Evolutionary conservation across 1,139 yeast genomes (phyloP).

Genomic region (Candida mesenterica): DNA sequence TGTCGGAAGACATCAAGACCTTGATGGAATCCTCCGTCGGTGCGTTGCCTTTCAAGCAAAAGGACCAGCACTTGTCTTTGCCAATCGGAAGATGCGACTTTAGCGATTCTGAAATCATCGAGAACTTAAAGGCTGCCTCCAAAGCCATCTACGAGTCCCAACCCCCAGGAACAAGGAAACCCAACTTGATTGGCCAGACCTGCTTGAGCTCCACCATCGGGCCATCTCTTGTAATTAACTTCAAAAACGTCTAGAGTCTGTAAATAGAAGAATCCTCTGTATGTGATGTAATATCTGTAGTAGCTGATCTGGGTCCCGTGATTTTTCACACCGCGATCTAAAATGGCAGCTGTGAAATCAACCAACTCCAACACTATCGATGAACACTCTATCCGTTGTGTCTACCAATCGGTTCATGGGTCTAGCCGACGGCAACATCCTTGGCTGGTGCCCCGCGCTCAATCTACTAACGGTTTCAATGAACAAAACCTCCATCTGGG

Average conservation of each 20-base stretch:
- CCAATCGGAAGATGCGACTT: slow-evolving; percentile 81
- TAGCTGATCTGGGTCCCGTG: too few relatives aligned
- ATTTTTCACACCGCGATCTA: too few relatives aligned
- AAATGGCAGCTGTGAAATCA: too few relatives aligned
- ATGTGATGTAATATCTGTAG: too few relatives aligned
- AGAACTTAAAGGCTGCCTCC: slow-evolving; percentile 70
- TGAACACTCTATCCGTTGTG: neutral
- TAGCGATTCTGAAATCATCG: slow-evolving; percentile 71
- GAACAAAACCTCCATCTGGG: slow-evolving; percentile 49
- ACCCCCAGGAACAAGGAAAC: slow-evolving; percentile 59
- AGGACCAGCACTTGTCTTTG: slow-evolving; percentile 56
- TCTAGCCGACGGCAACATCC: slow-evolving; percentile 38
- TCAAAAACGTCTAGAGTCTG: slow-evolving; percentile 17
- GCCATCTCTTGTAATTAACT: slow-evolving; percentile 74
- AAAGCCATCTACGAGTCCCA: slow-evolving; percentile 62
- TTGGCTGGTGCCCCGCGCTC: slow-evolving; percentile 58
- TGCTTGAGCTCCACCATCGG: slow-evolving; percentile 71
- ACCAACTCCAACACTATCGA: neutral
- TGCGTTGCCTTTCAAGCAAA: slow-evolving; percentile 71
- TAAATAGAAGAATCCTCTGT: slow-evolving; percentile 4
- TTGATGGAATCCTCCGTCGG: slow-evolving; percentile 61
- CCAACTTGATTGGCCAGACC: slow-evolving; percentile 70
- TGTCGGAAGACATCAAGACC: slow-evolving; percentile 59
- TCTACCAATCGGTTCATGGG: slow-evolving; percentile 31
- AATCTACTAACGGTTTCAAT: slow-evolving; percentile 51